These are phyloP conservation scores for Escallonia rubra DNA, from an alignment of 129 eudicot genomes.

Conservation along the genomic window DNA sequence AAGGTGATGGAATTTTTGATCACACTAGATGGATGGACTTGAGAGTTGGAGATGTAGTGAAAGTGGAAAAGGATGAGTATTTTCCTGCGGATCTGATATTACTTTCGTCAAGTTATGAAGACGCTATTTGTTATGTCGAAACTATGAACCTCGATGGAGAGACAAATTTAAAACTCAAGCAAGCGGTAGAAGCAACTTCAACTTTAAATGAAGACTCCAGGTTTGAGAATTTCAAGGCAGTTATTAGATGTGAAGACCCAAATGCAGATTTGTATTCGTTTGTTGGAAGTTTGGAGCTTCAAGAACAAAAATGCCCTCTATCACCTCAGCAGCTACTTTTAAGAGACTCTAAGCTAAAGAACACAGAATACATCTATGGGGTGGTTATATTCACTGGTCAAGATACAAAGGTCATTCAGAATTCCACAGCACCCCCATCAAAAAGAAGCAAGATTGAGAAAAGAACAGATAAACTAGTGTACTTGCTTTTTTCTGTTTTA, in stretches of 20 bases:
- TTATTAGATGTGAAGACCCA: conserved; percentile 59
- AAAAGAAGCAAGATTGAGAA: conserved; percentile 42
- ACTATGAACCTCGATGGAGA: conserved; percentile 63
- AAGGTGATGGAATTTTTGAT: conserved; percentile 40
- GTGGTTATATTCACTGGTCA: conserved; percentile 56
- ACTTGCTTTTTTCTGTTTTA: conserved; percentile 28
- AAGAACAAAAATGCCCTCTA: conserved; percentile 36
- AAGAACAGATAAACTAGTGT: conserved; percentile 34
- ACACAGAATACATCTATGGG: conserved; percentile 54
- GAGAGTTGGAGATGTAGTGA: conserved; percentile 59
- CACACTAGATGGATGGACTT: conserved; percentile 44
- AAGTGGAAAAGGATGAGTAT: conserved; percentile 58
- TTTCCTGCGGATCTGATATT: conserved; percentile 63
- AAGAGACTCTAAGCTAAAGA: conserved; percentile 57
- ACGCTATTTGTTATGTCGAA: conserved; percentile 61
- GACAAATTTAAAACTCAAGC: conserved; percentile 57
- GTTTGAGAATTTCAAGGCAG: conserved; percentile 37
- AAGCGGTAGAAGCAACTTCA: conserved; percentile 43
- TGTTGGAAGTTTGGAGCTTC: conserved; percentile 45
- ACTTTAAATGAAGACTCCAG: conserved; percentile 30
- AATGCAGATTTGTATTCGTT: conserved; percentile 57
- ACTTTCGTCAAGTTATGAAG: conserved; percentile 60
- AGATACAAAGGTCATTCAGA: conserved; percentile 55
- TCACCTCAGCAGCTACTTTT: conserved; percentile 62
- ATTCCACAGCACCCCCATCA: conserved; percentile 37